Evolutionary conservation across 139 green algal species (phyloP).

Genomic region (Trebouxia sp.): DNA sequence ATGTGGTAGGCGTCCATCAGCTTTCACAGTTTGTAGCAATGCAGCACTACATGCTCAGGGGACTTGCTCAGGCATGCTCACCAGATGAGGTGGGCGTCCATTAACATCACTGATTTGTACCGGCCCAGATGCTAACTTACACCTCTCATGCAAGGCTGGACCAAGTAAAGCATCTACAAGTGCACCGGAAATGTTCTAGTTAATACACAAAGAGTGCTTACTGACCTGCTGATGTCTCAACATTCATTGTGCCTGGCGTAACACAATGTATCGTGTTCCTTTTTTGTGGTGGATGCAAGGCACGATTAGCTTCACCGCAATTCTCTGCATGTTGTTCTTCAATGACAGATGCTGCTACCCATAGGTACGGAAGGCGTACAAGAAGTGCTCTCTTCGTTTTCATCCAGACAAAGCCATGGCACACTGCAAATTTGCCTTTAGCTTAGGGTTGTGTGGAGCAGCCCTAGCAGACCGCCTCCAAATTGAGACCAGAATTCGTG

Average conservation of each 20-base stretch:
- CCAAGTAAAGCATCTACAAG: too few species aligned
- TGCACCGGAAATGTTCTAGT: too few species aligned
- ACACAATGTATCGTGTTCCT: not conserved
- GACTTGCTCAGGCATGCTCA: conserved; percentile 40
- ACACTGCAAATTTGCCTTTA: conserved; percentile 32
- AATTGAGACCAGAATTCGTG: conserved; percentile 38
- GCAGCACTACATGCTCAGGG: conserved; percentile 70
- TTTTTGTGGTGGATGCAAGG: not conserved
- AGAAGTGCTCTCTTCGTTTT: conserved; percentile 41
- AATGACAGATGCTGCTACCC: not conserved
- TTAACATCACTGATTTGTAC: too few species aligned
- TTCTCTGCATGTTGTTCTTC: not conserved
- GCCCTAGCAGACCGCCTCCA: conserved; percentile 4
- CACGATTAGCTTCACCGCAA: not conserved
- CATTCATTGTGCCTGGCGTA: too few species aligned
- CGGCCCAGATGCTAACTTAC: too few species aligned
- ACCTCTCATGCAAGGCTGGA: too few species aligned
- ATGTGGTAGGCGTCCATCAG: too few species aligned
- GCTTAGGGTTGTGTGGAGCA: not conserved
- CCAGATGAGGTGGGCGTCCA: conserved; percentile 10
- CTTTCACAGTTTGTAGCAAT: too few species aligned
- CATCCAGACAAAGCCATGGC: conserved; percentile 60
- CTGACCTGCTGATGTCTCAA: too few species aligned
- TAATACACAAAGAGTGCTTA: too few species aligned
- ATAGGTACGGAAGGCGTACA: conserved; percentile 57